Evolutionary conservation across 2,329 filamentous ascomycete genomes (phyloP).

Genomic region (Beauveria varroae): DNA sequence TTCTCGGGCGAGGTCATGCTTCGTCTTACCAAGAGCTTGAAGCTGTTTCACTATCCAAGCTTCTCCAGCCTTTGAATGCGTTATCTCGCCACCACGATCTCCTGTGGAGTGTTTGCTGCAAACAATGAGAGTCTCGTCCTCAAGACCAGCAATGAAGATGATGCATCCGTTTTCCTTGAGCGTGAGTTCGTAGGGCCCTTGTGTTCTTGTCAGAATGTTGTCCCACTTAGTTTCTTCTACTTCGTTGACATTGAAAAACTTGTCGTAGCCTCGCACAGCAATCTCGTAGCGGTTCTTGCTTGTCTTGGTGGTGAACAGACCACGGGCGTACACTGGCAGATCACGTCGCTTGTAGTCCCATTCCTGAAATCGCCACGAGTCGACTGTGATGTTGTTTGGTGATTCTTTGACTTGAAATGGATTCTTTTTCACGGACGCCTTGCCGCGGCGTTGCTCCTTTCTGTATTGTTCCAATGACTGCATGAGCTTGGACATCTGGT

Average conservation of each 20-base stretch:
- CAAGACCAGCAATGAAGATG: constrained; percentile 89
- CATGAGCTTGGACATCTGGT: constrained; percentile 60
- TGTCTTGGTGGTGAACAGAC: constrained; percentile 79
- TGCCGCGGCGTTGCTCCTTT: constrained; percentile 48
- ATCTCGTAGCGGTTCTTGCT: constrained; percentile 65
- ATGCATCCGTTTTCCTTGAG: constrained; percentile 99
- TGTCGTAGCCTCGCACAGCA: constrained; percentile 86
- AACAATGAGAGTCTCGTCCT: constrained; percentile 84
- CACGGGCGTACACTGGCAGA: constrained; percentile 86
- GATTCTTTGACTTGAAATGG: constrained; percentile 62
- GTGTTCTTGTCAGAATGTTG: constrained; percentile 66
- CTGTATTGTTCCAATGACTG: constrained; percentile 50
- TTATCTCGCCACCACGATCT: constrained; percentile 56
- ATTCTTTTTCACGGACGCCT: constrained; percentile 72
- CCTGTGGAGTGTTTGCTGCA: constrained; percentile 99
- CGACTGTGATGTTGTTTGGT: constrained; percentile 58
- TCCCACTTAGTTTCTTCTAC: constrained; percentile 75
- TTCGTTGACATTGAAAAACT: constrained; percentile 94
- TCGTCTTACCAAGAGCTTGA: constrained; percentile 66
- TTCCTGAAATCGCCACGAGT: constrained; percentile 90
- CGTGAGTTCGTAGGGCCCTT: constrained; percentile 87
- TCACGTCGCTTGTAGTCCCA: constrained; percentile 89
- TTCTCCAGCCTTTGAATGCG: constrained; percentile 81
- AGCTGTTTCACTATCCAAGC: constrained; percentile 75
- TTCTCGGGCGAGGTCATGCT: constrained; percentile 67